Conservation (phyloP, 805 yeast genomes). For the Yamadazyma philogaea region DNA sequence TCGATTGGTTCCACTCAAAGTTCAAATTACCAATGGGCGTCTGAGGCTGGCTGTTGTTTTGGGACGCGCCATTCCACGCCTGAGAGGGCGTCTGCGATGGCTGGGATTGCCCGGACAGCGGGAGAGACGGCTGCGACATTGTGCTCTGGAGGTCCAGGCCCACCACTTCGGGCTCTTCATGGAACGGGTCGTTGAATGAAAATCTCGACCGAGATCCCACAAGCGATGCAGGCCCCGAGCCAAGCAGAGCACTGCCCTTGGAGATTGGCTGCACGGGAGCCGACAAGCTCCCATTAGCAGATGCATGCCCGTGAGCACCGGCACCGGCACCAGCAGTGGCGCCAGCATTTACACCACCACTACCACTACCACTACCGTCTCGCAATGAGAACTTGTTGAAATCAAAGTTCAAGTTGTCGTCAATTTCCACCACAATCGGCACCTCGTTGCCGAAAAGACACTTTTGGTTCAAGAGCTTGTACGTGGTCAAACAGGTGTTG, state of each 20-base stretch:
- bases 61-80: constrained; percentile 4
- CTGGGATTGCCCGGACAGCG: neutral
- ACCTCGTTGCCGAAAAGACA: constrained; percentile 35
- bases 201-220: constrained; percentile 52
- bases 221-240: constrained; percentile 18
- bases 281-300: constrained; percentile 1
- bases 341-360: neutral
- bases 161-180: constrained; percentile 5
- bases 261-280: constrained; percentile 1
- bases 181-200: constrained; percentile 62
- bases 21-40: constrained; percentile 14
- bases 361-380: constrained; percentile 4
- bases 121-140: neutral
- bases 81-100: neutral
- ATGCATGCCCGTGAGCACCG: neutral
- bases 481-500: constrained; percentile 41
- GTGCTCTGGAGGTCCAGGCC: neutral
- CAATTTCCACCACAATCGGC: constrained; percentile 36
- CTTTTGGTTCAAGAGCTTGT: constrained; percentile 38
- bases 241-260: constrained; percentile 1
- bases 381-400: constrained; percentile 12
- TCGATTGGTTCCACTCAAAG: constrained; percentile 17
- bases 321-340: neutral
- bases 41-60: constrained; percentile 15
- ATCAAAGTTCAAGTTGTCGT: constrained; percentile 12